A percentile compares a stretch with the other conserved stretches of the same genome.
These are phyloP conservation scores for Cornus florida DNA, from an alignment of 148 eudicot species.

Conservation along the genomic window DNA sequence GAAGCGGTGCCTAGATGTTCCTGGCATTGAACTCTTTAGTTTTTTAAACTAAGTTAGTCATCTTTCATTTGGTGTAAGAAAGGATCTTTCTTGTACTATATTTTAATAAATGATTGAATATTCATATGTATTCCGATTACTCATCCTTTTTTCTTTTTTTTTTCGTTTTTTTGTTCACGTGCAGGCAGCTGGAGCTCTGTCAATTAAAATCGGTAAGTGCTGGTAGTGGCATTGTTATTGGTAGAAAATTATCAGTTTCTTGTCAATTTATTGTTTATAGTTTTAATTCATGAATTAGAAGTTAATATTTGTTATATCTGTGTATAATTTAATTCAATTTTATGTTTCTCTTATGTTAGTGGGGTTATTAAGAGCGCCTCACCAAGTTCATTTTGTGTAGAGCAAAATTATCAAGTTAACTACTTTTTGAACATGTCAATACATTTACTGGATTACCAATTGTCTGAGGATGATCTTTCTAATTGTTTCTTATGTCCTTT, in stretches of 20 bases:
- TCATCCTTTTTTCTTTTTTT: not conserved
- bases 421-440: no score
- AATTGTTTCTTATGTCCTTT: not conserved
- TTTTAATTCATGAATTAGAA: not conserved
- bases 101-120: no score
- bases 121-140: not conserved
- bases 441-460: not conserved
- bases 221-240: conserved; percentile 2
- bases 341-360: not conserved
- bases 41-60: not conserved
- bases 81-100: no score
- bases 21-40: not conserved
- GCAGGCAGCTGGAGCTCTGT: conserved; percentile 98
- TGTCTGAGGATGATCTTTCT: not conserved
- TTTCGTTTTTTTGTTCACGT: conserved; percentile 11
- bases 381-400: not conserved
- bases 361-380: not conserved
- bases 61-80: no score
- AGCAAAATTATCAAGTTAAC: not conserved
- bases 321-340: not conserved
- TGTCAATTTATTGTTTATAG: not conserved
- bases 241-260: not conserved
- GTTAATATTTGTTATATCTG: no score
- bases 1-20: not conserved
- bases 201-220: conserved; percentile 78